Percentiles rank a stretch among this genome's conserved stretches.
phyloP scores from a whole-genome alignment of 345 rosid species.

The Leavenworthia alabamica region DNA sequence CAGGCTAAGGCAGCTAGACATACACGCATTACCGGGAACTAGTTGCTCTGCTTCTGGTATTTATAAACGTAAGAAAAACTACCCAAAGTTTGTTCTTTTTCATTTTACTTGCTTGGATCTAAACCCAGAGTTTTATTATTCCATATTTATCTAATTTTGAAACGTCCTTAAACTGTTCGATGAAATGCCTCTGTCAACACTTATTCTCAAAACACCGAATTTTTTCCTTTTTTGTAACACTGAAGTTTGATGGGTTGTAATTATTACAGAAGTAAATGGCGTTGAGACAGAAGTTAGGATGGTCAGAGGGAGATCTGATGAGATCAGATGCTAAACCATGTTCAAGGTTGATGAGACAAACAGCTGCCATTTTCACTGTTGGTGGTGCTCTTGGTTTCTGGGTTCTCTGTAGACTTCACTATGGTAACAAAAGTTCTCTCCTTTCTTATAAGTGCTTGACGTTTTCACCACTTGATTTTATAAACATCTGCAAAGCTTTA shows the following conservation, averaged over 20 bases:
- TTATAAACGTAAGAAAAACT: neutral
- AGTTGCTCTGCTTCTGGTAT: neutral
- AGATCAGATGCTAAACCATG: slow-evolving; percentile 78
- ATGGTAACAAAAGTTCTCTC: slow-evolving; percentile 38
- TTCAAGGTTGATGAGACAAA: slow-evolving; percentile 68
- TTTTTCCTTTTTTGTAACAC: neutral
- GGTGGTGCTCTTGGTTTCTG: slow-evolving; percentile 85
- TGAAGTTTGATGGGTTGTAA: neutral
- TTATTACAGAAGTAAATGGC: slow-evolving; percentile 40
- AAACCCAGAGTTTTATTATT: neutral
- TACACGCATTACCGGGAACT: neutral
- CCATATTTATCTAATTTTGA: neutral
- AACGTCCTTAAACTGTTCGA: slow-evolving; percentile 18
- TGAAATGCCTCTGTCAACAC: slow-evolving; percentile 16
- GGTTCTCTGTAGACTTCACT: slow-evolving; percentile 76
- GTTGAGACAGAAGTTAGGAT: slow-evolving; percentile 54
- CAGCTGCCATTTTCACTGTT: slow-evolving; percentile 60
- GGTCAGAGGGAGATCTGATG: slow-evolving; percentile 78
- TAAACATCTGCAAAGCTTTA: neutral
- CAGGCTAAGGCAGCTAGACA: neutral
- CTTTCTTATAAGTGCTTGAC: neutral
- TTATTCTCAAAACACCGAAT: neutral
- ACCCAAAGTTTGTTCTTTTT: neutral
- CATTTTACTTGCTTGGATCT: neutral
- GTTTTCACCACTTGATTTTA: neutral